Base-by-base conservation (phyloP, 345 rosid genomes). In the Trapa bicornis region DNA sequence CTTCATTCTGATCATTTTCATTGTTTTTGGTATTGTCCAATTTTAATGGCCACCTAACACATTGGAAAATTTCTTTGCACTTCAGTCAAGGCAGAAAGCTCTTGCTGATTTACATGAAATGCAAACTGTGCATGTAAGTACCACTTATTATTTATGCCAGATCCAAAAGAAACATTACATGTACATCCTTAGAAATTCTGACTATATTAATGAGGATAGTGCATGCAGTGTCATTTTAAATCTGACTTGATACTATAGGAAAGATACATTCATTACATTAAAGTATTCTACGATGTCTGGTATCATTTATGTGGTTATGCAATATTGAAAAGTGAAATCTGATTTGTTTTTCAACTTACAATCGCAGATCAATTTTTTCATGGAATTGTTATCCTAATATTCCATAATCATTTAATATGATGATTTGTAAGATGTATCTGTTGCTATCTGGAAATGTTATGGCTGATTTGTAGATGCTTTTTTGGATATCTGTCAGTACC, bases 21-120 rank as follows among this genome's bases (percentile, higher is more conserved):
- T n/a, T 22, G 71, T 65, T 64, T 32, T 14, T 41, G 39, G 12
- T 61, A 11, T 48, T 69, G 39, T 39, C 12, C 42, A 39, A 22
- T 42, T 65, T 65, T 22, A 43, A 7, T 65, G 37, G 9, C 16
- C 5, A 22, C 11, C 50, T 42, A 11, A n/a, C 5, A 4, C 13
- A 39, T 67, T 10, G 14, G 9, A 43, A n/a, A 32, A 32, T 29
- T 10, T 48, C 29, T 54, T 36, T 65, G 65, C 61, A 58, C 60
- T 75, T 70, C 79, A 95, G 99, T 95, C 99, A 52, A 87, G 99
- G 86, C 99, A 87, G 80, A 95, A 95, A 76, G 99, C 97, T 71
- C 79, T 86, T 69, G 68, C 82, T 17, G 99, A 95, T 86, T 81
- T 95, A 67, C 83, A 84, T 53, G 86, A 84, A 80, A 86, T 88